phyloP scores from a whole-genome alignment of 2,329 filamentous ascomycete genomes.

The Colletotrichum salicis region DNA sequence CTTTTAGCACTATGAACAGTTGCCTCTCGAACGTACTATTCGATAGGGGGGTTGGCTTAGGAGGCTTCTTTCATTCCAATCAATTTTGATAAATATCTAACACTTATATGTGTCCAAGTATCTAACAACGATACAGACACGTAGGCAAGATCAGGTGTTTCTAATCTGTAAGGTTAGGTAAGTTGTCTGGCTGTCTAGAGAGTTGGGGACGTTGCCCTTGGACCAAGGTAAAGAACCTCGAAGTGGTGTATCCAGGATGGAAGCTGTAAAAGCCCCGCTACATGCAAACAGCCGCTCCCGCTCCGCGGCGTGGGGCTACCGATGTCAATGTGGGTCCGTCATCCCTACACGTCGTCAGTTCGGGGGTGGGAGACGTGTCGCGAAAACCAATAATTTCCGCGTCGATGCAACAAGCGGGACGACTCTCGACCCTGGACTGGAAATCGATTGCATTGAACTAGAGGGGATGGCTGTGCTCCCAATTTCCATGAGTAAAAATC shows the following conservation, averaged over 20 bases:
- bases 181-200: too few relatives aligned
- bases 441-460: not conserved
- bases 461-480: not conserved
- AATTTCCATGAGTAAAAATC: not conserved
- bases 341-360: not conserved
- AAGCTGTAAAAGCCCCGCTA: not conserved
- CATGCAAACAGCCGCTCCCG: slow-evolving; percentile 2
- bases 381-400: slow-evolving; percentile 10
- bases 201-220: too few relatives aligned
- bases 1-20: not conserved
- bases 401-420: slow-evolving; percentile 7
- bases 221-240: too few relatives aligned
- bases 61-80: not conserved
- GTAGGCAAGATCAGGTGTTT: not conserved
- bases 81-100: too few relatives aligned
- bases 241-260: not conserved
- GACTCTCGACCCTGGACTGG: not conserved
- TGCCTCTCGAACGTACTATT: not conserved
- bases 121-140: too few relatives aligned
- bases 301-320: not conserved
- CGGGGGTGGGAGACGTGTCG: slow-evolving; percentile 2
- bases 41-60: not conserved
- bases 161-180: too few relatives aligned
- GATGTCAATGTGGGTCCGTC: not conserved
- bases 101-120: too few relatives aligned